Evolutionary conservation across 352 stramenopile species (phyloP).

Genomic region (Globisporangium camurandrum): DNA sequence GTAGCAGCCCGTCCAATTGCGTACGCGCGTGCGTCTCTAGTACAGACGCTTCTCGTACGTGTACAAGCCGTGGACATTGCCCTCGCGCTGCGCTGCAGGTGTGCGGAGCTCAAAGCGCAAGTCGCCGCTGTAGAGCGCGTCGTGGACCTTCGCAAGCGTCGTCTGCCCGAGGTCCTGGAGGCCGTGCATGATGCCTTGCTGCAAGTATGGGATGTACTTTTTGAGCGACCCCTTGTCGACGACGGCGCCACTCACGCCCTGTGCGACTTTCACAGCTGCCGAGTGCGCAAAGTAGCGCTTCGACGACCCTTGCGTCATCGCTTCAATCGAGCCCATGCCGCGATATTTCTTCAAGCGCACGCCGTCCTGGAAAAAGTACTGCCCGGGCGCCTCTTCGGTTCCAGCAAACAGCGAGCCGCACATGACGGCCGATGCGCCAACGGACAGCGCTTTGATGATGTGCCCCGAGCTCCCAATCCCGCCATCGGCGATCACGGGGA

Average conservation of each 20-base stretch:
- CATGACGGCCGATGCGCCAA: conserved; percentile 98
- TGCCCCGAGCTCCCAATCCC: conserved; percentile 98
- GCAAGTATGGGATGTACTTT: conserved; percentile 99
- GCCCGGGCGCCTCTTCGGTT: conserved; percentile 98
- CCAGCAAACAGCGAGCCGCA: conserved; percentile 99
- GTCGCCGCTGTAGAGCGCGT: conserved; percentile 66
- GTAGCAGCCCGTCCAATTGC: too few species aligned
- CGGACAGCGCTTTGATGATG: conserved; percentile 97
- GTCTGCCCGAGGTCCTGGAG: conserved; percentile 96
- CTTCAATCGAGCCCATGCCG: conserved; percentile 99
- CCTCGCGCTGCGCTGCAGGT: conserved; percentile 98
- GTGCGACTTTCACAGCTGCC: conserved; percentile 96
- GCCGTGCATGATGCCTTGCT: conserved; percentile 97
- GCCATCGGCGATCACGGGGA: conserved; percentile 98
- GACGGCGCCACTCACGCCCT: conserved; percentile 98
- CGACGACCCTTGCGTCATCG: conserved; percentile 96
- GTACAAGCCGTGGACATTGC: conserved; percentile 97
- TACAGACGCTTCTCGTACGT: conserved; percentile 94
- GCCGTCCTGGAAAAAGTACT: conserved; percentile 99
- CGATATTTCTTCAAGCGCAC: conserved; percentile 99
- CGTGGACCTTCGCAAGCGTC: conserved; percentile 87
- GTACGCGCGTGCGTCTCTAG: conserved; percentile 16
- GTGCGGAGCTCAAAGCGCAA: conserved; percentile 97
- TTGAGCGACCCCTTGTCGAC: conserved; percentile 99
- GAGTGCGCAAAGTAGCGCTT: conserved; percentile 90